Conservation (phyloP, 2,329 filamentous ascomycete genomes). For the Fusarium ramigenum region DNA sequence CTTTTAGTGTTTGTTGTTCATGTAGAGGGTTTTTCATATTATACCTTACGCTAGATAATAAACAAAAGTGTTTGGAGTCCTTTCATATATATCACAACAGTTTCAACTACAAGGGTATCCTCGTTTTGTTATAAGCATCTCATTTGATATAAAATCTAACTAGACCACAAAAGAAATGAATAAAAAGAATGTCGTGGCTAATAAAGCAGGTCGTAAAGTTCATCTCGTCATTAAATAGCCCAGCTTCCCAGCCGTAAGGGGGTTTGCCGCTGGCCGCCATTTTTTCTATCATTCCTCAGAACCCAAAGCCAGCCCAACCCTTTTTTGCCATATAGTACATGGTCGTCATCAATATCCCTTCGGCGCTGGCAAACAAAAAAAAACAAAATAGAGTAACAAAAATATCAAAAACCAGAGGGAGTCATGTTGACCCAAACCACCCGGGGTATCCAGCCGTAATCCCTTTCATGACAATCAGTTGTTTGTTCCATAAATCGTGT, state of each 20-base stretch:
- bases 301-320: slow-evolving; percentile 19
- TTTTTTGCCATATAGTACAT: slow-evolving; percentile 39
- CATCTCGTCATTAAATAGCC: slow-evolving; percentile 43
- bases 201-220: slow-evolving; percentile 42
- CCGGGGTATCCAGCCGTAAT: slow-evolving; percentile 38
- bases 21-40: slow-evolving; percentile 24
- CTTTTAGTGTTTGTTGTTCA: slow-evolving; percentile 17
- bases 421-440: slow-evolving; percentile 9
- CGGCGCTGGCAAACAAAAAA: slow-evolving; percentile 20
- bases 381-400: slow-evolving; percentile 5
- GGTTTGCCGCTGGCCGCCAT: slow-evolving; percentile 30
- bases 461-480: slow-evolving; percentile 23
- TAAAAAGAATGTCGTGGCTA: slow-evolving; percentile 12
- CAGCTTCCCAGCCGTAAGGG: slow-evolving; percentile 25
- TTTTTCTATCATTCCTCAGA: slow-evolving; percentile 42
- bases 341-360: slow-evolving; percentile 31
- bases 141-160: slow-evolving; percentile 21
- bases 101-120: background rate
- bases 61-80: slow-evolving; percentile 12
- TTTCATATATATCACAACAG: background rate
- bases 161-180: slow-evolving; percentile 9
- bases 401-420: slow-evolving; percentile 16
- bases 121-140: slow-evolving; percentile 5
- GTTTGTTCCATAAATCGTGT: slow-evolving; percentile 23
- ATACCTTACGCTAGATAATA: slow-evolving; percentile 29